A percentile compares a stretch with the other conserved stretches of the same genome.
These are phyloP conservation scores for Planoprotostelium fungivorum DNA, from an alignment of 78 protist genomes.

Conservation along the genomic window DNA sequence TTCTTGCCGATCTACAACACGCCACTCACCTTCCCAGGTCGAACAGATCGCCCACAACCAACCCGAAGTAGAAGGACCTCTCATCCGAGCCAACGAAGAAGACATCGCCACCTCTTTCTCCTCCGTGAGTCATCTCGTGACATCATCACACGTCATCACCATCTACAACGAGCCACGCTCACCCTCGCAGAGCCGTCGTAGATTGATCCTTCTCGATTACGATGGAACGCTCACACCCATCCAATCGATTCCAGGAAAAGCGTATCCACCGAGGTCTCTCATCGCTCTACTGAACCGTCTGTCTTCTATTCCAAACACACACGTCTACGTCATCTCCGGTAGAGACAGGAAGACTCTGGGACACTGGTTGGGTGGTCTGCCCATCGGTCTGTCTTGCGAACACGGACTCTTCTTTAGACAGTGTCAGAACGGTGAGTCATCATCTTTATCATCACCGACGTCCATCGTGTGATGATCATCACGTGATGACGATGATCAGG, in stretches of 20 bases:
- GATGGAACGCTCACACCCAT: slow-evolving; percentile 73
- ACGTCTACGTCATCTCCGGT: slow-evolving; percentile 48
- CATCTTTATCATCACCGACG: too few relatives aligned
- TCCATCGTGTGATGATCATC: neutral
- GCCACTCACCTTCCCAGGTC: neutral
- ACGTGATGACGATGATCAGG: neutral
- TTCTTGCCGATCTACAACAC: too few relatives aligned
- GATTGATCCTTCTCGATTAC: slow-evolving; percentile 53
- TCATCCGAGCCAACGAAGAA: neutral
- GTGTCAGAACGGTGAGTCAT: neutral
- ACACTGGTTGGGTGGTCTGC: slow-evolving; percentile 36
- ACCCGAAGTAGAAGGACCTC: neutral
- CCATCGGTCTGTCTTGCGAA: slow-evolving; percentile 54
- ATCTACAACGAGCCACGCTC: neutral
- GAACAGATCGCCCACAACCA: neutral
- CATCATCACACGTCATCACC: too few relatives aligned
- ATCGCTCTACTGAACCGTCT: neutral
- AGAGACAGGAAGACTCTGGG: slow-evolving; percentile 38
- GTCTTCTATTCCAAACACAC: slow-evolving; percentile 2
- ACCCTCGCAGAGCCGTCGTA: neutral
- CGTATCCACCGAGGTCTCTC: slow-evolving; percentile 26
- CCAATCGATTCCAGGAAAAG: slow-evolving; percentile 38
- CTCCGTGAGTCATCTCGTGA: too few relatives aligned
- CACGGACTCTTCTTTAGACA: slow-evolving; percentile 36
- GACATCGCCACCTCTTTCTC: neutral